Evolutionary conservation across 192 early-diverging fungal species (phyloP), one percentile per base, ranked within the genome.

Genomic region (Ambispora gerdemannii): DNA sequence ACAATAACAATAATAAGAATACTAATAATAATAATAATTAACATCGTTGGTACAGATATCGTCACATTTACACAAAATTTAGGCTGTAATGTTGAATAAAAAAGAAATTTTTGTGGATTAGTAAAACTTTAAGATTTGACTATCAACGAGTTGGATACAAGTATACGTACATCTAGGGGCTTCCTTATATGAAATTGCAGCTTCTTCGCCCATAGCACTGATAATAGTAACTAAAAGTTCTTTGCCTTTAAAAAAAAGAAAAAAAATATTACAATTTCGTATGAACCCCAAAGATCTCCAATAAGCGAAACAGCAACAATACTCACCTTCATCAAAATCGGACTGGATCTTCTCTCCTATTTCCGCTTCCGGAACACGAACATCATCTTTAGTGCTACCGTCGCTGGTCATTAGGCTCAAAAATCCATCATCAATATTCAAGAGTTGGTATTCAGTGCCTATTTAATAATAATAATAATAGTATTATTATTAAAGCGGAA

Each of bases 331-430:
- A 0, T 88, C 83, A 68, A 96, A 94, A 11, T 88, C 91, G 28
- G 71, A 83, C 67, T 87, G 34, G 31, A 99, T 80, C 73, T 89
- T 78, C 28, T 86, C 74, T 74, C 93, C 93, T 25, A 94, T 69
- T 28, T 96, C 95, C 70, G 82, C 85, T 13, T 93, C 91, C 63
- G 91, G 93, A 68, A 95, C 72, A 88, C 92, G 93, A 85, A 98
- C 90, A 77, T 99, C 97, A 75, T 99, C 97, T 89, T 97, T 99
- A 77, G 87, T 91, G 76, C 70, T 59, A 67, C 92, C 92, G 66
- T 88, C 87, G 19, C 76, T 77, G 36, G 75, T 77, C 93, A 97
- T 91, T 74, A 97, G 86, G 74, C 86, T 87, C 33, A 98, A 79
- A 89, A 90, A 95, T 75, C 88, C 96, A 61, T 96, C 93, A 68